A percentile compares a stretch with the other conserved stretches of the same genome.
These are phyloP conservation scores for Phylloporus arenicola DNA, from an alignment of 768 basidiomycete genomes.

Conservation along the genomic window DNA sequence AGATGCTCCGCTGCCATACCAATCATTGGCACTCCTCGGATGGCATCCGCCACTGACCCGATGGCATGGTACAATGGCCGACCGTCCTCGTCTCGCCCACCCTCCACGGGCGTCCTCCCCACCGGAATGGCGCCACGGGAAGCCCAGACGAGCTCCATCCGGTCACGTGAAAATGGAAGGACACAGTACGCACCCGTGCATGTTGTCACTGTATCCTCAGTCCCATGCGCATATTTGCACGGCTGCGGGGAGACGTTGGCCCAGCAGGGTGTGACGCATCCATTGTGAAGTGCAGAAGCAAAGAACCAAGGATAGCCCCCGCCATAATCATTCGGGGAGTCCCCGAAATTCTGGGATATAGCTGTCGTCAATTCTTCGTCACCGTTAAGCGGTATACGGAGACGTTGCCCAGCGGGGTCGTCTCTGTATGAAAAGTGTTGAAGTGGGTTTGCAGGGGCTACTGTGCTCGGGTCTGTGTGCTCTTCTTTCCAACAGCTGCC, in stretches of 20 bases:
- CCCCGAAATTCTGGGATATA: neutral
- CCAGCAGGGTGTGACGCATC: no score
- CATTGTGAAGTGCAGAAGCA: no score
- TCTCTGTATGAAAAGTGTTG: neutral
- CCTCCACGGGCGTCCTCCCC: neutral
- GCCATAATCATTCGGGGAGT: neutral
- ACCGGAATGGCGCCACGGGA: neutral
- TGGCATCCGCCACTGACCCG: no score
- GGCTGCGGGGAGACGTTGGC: no score
- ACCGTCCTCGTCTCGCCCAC: neutral
- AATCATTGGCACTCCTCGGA: no score
- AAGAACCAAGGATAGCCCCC: neutral
- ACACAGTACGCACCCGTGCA: no score
- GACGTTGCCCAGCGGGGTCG: neutral
- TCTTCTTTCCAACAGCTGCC: constrained; percentile 6
- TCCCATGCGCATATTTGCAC: no score
- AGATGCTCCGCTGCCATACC: no score
- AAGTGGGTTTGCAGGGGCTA: neutral
- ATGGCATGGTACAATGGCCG: constrained; percentile 4
- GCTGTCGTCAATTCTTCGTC: neutral
- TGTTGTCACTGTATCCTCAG: no score
- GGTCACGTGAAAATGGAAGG: no score
- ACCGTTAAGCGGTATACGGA: neutral
- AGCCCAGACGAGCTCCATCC: neutral
- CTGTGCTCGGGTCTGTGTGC: neutral